These are phyloP conservation scores for Plicaturopsis crispa DNA, from an alignment of 768 basidiomycete genomes.

Conservation along the genomic window DNA sequence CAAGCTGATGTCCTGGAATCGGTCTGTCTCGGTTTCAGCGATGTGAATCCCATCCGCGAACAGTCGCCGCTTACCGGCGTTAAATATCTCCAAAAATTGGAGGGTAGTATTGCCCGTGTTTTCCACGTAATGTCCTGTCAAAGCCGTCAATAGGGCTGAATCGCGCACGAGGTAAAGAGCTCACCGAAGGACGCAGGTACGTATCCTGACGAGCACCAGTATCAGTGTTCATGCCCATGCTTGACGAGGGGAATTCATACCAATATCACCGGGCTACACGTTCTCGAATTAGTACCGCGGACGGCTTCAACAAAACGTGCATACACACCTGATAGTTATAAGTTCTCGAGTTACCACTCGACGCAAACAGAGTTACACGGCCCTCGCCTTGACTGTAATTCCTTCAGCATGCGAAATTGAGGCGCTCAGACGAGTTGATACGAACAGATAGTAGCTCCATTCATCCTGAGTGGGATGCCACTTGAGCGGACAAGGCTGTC, in stretches of 20 bases:
- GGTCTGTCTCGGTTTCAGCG: slow-evolving; percentile 12
- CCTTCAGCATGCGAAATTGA: slow-evolving; percentile 4
- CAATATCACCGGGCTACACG: slow-evolving; percentile 47
- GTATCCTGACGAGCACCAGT: slow-evolving; percentile 29
- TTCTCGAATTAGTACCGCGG: background rate
- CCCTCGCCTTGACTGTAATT: slow-evolving; percentile 38
- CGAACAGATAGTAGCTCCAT: slow-evolving; percentile 52
- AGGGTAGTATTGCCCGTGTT: slow-evolving; percentile 44
- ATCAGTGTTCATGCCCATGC: background rate
- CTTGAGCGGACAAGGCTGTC: slow-evolving; percentile 23
- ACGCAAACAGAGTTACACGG: slow-evolving; percentile 51
- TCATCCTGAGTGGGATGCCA: slow-evolving; percentile 69
- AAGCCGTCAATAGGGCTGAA: background rate
- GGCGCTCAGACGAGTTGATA: background rate
- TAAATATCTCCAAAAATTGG: slow-evolving; percentile 41
- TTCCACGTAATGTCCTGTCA: slow-evolving; percentile 43
- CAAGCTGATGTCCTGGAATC: slow-evolving; percentile 33
- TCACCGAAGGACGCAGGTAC: slow-evolving; percentile 51
- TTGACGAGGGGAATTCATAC: slow-evolving; percentile 18
- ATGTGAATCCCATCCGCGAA: background rate
- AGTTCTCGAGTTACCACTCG: slow-evolving; percentile 43
- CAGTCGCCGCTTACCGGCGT: slow-evolving; percentile 20
- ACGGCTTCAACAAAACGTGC: background rate
- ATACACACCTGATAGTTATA: slow-evolving; percentile 45
- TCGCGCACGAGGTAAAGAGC: slow-evolving; percentile 2